Percentiles rank a stretch among this genome's conserved stretches.
Conservation (phyloP, 805 yeast species). For the Yarrowia sp. region DNA sequence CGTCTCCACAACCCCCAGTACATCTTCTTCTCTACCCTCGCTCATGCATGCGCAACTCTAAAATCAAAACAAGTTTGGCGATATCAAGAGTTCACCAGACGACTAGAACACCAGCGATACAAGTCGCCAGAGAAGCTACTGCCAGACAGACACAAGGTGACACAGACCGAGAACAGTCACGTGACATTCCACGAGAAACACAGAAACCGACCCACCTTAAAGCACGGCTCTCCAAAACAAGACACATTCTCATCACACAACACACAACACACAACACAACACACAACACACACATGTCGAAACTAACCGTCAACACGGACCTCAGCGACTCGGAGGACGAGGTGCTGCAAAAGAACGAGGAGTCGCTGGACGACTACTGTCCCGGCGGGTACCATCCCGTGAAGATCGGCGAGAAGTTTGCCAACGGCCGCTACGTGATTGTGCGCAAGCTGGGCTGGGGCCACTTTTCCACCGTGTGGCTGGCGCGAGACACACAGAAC, state of each 20-base stretch:
- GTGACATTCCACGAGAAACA: too few relatives aligned
- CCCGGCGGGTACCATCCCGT: constrained; percentile 98
- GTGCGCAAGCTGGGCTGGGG: constrained; percentile 99
- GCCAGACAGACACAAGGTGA: not conserved
- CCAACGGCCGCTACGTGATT: constrained; percentile 74
- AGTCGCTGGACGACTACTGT: constrained; percentile 81
- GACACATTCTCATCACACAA: too few relatives aligned
- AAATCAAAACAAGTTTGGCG: constrained; percentile 36
- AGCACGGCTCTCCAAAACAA: too few relatives aligned
- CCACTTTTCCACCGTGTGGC: constrained; percentile 95
- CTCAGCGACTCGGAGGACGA: constrained; percentile 38
- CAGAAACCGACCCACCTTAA: too few relatives aligned
- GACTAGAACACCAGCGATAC: not conserved
- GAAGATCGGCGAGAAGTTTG: constrained; percentile 81
- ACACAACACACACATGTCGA: constrained; percentile 7
- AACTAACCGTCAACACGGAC: constrained; percentile 36
- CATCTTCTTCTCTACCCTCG: not conserved
- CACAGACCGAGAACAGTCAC: not conserved
- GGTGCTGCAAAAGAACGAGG: constrained; percentile 59
- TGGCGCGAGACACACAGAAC: constrained; percentile 67
- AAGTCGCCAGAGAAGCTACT: too few relatives aligned
- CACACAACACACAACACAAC: constrained; percentile 3
- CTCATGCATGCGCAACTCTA: constrained; percentile 26
- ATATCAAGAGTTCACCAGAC: constrained; percentile 8
- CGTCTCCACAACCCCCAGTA: not conserved